Evolutionary conservation across 768 basidiomycete genomes (phyloP), one percentile per base, ranked within the genome.

Genomic region (Hortiboletus flavorubellus): DNA sequence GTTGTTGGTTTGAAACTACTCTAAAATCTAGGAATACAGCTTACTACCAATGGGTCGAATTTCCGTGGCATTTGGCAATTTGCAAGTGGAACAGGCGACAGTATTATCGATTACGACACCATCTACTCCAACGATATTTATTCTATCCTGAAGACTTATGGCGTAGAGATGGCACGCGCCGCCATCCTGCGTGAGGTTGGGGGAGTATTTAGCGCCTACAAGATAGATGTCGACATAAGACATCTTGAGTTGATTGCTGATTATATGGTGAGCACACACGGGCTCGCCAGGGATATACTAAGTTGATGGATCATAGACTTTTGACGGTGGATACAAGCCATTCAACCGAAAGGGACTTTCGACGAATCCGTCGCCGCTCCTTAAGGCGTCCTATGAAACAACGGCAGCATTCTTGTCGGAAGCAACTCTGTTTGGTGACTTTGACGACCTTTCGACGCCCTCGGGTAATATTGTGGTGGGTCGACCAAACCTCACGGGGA

Each of bases 371-470:
- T 98, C 95, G n/a, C 93, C 96, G 8, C 80, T 98, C 39, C 83
- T 98, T 51, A 98, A 98, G 72, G 97, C 97, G 1, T 97, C 94
- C 9, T 99, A 91, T 73, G 97, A 98, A 74, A 98, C 95, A 5
- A 98, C 96, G 0, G 91, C 88, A 2, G 79, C 87, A 2, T 97
- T 99, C 79, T 72, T 99, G 61, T 91, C 95, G 5, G 93, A 99
- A 55, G 96, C 97, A 18, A 92, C 94, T 0, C 75, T 99, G 45
- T 85, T 87, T 68, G 97, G 97, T 26, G 97, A 98, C 74, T 98
- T 91, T 73, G 96, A 98, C 69, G 89, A 94, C 66, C 77, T 98
- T 60, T 82, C 84, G 18, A 88, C 89, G 21, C 96, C 96, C 3
- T 94, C 94, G 5, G 89, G 93, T 1, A 92, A 86, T 68, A 89